These are phyloP conservation scores for Whalleya microplaca DNA, from an alignment of 2,329 filamentous ascomycete genomes.

Conservation along the genomic window DNA sequence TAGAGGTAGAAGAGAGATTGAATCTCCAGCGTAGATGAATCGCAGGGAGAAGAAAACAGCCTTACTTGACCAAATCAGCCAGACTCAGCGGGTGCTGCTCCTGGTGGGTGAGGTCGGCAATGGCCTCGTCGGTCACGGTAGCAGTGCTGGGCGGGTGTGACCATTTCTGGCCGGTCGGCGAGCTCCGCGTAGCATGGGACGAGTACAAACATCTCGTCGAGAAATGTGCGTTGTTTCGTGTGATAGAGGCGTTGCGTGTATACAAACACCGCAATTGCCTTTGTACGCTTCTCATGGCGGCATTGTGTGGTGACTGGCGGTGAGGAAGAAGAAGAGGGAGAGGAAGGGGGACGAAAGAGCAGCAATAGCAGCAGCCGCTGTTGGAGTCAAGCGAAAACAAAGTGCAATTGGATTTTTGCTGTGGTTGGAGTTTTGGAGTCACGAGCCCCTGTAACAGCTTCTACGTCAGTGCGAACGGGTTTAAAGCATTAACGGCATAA, in stretches of 20 bases:
- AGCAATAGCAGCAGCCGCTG: constrained; percentile 1
- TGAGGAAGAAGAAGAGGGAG: constrained; percentile 15
- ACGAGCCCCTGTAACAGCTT: constrained; percentile 17
- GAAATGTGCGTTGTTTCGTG: constrained; percentile 11
- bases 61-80: constrained; percentile 84
- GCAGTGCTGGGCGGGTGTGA: constrained; percentile 49
- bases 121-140: constrained; percentile 72
- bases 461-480: constrained; percentile 13
- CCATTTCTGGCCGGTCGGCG: constrained; percentile 37
- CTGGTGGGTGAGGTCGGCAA: constrained; percentile 76
- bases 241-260: constrained; percentile 31
- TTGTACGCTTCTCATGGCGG: constrained; percentile 49
- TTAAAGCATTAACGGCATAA: background rate
- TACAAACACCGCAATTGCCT: constrained; percentile 45
- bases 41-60: background rate
- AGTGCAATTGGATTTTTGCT: background rate
- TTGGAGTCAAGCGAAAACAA: constrained; percentile 16
- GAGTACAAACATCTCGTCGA: constrained; percentile 27
- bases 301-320: constrained; percentile 40
- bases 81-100: constrained; percentile 82
- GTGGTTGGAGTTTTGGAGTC: constrained; percentile 15
- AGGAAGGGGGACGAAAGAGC: constrained; percentile 1
- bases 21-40: constrained; percentile 3
- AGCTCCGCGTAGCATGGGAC: constrained; percentile 30
- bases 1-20: constrained; percentile 5